Evolutionary conservation across 2,329 filamentous ascomycete species (phyloP).

Genomic region (Thielaviopsis punctulata): DNA sequence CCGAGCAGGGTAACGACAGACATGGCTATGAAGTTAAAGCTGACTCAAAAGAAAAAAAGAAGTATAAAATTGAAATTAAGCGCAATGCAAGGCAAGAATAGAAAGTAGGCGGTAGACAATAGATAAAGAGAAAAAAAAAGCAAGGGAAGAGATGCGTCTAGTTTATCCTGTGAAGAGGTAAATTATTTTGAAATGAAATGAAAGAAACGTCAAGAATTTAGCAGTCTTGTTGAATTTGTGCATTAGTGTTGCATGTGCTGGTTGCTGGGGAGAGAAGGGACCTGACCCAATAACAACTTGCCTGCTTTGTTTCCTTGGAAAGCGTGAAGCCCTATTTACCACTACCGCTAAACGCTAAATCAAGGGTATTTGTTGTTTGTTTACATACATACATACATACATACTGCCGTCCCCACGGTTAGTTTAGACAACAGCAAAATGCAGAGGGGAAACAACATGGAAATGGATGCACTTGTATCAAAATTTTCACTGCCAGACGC

Average conservation of each 20-base stretch:
- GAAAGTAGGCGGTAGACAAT: not conserved
- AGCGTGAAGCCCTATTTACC: too few species aligned
- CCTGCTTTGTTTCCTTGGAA: not conserved
- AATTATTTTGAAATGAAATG: not conserved
- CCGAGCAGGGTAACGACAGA: conserved; percentile 92
- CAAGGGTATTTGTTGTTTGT: not conserved
- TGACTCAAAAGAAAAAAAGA: conserved; percentile 1
- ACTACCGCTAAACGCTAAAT: too few species aligned
- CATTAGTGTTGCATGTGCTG: not conserved
- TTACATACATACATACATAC: too few species aligned
- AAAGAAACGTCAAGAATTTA: not conserved
- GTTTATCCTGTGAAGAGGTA: not conserved
- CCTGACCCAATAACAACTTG: not conserved
- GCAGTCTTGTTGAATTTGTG: not conserved
- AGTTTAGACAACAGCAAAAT: not conserved
- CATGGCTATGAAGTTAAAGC: conserved; percentile 34
- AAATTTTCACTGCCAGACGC: too few species aligned
- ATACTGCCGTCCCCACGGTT: not conserved
- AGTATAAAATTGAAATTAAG: not conserved
- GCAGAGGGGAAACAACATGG: not conserved
- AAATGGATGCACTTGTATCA: too few species aligned
- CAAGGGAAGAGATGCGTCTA: not conserved
- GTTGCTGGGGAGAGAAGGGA: not conserved
- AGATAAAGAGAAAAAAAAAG: not conserved
- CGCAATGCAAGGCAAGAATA: not conserved